Evolutionary conservation across 129 eudicot species (phyloP).

Genomic region (Arctium lappa): DNA sequence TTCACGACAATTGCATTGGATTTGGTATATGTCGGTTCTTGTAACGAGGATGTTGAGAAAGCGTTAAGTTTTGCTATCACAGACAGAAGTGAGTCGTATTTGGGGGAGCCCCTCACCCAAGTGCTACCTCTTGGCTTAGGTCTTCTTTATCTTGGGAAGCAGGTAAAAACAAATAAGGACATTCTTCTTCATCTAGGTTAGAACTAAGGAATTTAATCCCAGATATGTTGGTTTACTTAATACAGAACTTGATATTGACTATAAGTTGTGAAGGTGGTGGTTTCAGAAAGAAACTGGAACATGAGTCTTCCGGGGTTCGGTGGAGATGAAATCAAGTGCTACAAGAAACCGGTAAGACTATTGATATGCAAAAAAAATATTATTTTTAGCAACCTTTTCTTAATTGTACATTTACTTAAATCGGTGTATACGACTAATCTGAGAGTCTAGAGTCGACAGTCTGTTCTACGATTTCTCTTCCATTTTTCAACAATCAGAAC

Average conservation of each 20-base stretch:
- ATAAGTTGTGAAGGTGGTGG: neutral
- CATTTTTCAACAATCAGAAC: too few species aligned
- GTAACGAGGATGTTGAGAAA: conserved; percentile 94
- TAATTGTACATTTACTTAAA: neutral
- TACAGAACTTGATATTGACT: conserved; percentile 15
- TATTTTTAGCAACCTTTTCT: neutral
- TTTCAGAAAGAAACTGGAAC: conserved; percentile 89
- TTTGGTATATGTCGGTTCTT: conserved; percentile 90
- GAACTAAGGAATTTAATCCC: conserved; percentile 16
- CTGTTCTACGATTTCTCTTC: too few species aligned
- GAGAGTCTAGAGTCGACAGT: too few species aligned
- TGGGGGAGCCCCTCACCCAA: conserved; percentile 81
- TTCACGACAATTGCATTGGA: conserved; percentile 87
- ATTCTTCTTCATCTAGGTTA: conserved; percentile 86
- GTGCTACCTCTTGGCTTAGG: conserved; percentile 90
- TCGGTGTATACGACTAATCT: too few species aligned
- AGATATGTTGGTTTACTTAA: neutral
- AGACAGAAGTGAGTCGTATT: conserved; percentile 87
- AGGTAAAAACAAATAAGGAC: conserved; percentile 68
- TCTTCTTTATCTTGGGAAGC: conserved; percentile 92
- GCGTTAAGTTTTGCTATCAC: conserved; percentile 86
- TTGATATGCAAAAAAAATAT: neutral
- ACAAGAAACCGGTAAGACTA: conserved; percentile 73
- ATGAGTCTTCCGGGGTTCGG: conserved; percentile 90
- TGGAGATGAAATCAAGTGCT: conserved; percentile 85